A percentile compares a stretch with the other conserved stretches of the same genome.
Evolutionary conservation across 345 rosid genomes (phyloP).

Genomic region (Eucalyptus erythrocorys): DNA sequence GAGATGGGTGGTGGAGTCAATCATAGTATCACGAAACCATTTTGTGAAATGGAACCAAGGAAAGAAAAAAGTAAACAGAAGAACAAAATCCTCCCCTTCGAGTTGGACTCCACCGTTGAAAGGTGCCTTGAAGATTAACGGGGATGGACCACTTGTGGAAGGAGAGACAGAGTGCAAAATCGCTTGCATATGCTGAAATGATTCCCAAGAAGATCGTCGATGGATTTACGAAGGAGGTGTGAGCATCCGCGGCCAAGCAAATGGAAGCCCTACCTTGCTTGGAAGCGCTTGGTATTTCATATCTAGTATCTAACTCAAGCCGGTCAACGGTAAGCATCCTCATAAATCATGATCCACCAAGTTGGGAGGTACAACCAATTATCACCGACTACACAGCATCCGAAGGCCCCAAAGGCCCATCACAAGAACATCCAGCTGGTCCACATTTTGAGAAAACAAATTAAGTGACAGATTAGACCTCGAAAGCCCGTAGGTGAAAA

Average conservation of each 20-base stretch:
- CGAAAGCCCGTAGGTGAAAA: accelerated
- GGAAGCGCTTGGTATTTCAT: background rate
- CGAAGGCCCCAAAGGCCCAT: background rate
- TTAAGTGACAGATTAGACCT: accelerated
- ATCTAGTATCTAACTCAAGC: background rate
- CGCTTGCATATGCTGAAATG: background rate
- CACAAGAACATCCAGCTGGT: background rate
- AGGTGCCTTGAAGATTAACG: background rate
- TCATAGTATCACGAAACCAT: background rate
- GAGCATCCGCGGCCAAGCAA: background rate
- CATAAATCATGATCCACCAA: background rate
- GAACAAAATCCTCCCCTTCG: background rate
- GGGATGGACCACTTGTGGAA: background rate
- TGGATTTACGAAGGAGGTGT: background rate
- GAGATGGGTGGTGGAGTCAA: background rate
- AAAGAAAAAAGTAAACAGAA: background rate
- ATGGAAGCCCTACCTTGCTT: background rate
- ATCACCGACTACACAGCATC: background rate
- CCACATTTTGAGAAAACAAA: background rate
- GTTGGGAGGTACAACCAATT: background rate
- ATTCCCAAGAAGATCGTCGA: background rate
- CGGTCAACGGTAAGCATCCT: accelerated
- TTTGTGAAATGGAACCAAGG: background rate
- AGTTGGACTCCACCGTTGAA: background rate
- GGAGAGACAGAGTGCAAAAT: background rate